These are phyloP conservation scores for Rhodotorula toruloides DNA, from an alignment of 768 basidiomycete species.

Conservation along the genomic window DNA sequence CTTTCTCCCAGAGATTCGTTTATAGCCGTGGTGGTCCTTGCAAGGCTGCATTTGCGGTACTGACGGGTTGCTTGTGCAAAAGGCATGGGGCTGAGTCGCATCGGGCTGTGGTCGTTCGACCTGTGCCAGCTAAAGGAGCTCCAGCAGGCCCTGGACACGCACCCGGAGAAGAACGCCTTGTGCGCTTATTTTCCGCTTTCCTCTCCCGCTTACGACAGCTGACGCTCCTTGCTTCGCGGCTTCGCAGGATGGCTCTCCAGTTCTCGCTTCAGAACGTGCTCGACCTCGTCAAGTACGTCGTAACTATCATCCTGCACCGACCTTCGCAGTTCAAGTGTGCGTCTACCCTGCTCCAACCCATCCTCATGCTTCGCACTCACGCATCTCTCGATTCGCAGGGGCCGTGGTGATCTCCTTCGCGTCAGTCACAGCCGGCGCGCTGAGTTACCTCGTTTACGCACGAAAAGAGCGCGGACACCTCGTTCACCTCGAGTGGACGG, in stretches of 20 bases:
- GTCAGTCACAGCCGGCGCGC: constrained; percentile 44
- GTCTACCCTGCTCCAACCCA: neutral
- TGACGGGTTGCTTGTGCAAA: too few relatives aligned
- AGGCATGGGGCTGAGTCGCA: constrained; percentile 51
- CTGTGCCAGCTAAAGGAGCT: constrained; percentile 54
- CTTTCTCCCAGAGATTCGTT: too few relatives aligned
- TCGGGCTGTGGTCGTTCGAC: constrained; percentile 57
- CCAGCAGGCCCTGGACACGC: constrained; percentile 51
- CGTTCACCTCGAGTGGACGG: constrained; percentile 36
- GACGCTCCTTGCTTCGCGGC: neutral
- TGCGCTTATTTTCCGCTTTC: constrained; percentile 11
- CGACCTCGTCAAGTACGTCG: constrained; percentile 44
- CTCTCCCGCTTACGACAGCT: too few relatives aligned
- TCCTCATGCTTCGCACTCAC: neutral
- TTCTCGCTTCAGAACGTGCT: constrained; percentile 48
- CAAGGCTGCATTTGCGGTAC: too few relatives aligned
- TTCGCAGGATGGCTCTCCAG: constrained; percentile 46
- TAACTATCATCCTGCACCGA: constrained; percentile 47
- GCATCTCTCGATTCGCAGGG: constrained; percentile 44
- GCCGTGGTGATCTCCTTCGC: constrained; percentile 48
- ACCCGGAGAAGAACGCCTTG: constrained; percentile 53
- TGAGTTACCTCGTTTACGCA: constrained; percentile 31
- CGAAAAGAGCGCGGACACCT: constrained; percentile 42
- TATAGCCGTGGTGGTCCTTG: too few relatives aligned
- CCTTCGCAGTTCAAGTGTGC: constrained; percentile 41